Percentiles rank a stretch among this genome's conserved stretches.
These are phyloP conservation scores for Cymbopogon flexuosus DNA, from an alignment of 202 grass and related monocot species.

Conservation along the genomic window DNA sequence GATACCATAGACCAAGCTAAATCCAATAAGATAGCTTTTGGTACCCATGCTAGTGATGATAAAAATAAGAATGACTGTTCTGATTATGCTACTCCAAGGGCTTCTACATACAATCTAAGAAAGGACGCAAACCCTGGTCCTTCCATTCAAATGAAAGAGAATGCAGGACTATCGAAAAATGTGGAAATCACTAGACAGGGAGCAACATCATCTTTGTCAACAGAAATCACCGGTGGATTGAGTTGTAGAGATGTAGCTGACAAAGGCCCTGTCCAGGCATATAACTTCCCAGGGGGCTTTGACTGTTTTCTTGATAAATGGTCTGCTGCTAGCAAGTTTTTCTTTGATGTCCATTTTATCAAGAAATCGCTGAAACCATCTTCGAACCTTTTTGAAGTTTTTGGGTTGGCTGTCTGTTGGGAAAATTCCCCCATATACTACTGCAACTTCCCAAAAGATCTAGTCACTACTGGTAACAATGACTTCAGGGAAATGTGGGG, in stretches of 20 bases:
- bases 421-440: slow-evolving; percentile 82
- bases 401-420: slow-evolving; percentile 90
- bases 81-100: slow-evolving; percentile 34
- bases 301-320: slow-evolving; percentile 73
- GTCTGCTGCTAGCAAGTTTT: slow-evolving; percentile 66
- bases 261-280: slow-evolving; percentile 69
- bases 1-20: slow-evolving; percentile 30
- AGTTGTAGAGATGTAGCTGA: slow-evolving; percentile 27
- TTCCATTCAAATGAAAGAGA: slow-evolving; percentile 29
- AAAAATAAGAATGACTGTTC: slow-evolving; percentile 35
- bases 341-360: slow-evolving; percentile 85
- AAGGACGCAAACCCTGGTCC: slow-evolving; percentile 14
- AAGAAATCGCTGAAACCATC: slow-evolving; percentile 46
- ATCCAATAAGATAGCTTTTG: slow-evolving; percentile 30
- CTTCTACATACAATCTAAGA: slow-evolving; percentile 25
- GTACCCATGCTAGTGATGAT: slow-evolving; percentile 24
- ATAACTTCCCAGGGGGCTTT: slow-evolving; percentile 68
- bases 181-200: slow-evolving; percentile 25
- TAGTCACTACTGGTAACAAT: slow-evolving; percentile 33
- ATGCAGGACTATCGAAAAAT: slow-evolving; percentile 16
- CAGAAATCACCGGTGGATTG: slow-evolving; percentile 11
- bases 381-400: slow-evolving; percentile 58
- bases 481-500: slow-evolving; percentile 48
- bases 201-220: slow-evolving; percentile 33
- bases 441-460: slow-evolving; percentile 82